Percentiles rank a stretch among this genome's conserved stretches.
Evolutionary conservation across 23 red algal genomes (phyloP).

Genomic region (Gracilaria vermiculophylla): DNA sequence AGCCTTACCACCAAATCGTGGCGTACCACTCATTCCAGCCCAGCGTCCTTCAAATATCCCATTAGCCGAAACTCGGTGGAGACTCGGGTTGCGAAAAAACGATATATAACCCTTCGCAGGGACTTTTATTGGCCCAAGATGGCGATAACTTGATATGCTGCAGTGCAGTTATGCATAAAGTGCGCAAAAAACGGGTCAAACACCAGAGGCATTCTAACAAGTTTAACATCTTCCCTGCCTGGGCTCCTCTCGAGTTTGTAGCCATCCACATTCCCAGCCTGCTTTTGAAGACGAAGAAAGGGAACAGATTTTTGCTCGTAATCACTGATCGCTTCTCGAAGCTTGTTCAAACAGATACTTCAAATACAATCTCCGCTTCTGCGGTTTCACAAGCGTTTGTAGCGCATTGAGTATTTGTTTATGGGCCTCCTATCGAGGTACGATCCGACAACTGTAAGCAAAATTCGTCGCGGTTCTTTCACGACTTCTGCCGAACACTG

Average conservation of each 20-base stretch:
- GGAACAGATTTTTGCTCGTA: constrained; percentile 29
- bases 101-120: not conserved
- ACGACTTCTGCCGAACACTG: not conserved
- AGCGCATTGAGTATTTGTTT: not conserved
- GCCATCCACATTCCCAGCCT: constrained; percentile 13
- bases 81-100: not conserved
- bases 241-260: not conserved
- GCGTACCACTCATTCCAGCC: not conserved
- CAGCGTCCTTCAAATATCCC: not conserved
- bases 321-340: constrained; percentile 43
- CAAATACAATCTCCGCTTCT: not conserved
- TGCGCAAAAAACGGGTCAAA: too few relatives aligned
- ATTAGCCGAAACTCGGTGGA: not conserved
- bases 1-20: not conserved
- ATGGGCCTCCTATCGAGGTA: too few relatives aligned
- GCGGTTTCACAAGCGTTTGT: constrained; percentile 4
- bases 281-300: not conserved
- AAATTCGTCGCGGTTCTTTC: too few relatives aligned
- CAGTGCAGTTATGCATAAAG: not conserved
- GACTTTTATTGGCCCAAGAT: not conserved
- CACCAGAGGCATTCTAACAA: too few relatives aligned
- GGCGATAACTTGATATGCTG: not conserved
- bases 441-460: too few relatives aligned
- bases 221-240: not conserved
- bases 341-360: constrained; percentile 6